These are phyloP conservation scores for Cerioporus squamosus DNA, from an alignment of 1,284 basidiomycete species.

Conservation along the genomic window DNA sequence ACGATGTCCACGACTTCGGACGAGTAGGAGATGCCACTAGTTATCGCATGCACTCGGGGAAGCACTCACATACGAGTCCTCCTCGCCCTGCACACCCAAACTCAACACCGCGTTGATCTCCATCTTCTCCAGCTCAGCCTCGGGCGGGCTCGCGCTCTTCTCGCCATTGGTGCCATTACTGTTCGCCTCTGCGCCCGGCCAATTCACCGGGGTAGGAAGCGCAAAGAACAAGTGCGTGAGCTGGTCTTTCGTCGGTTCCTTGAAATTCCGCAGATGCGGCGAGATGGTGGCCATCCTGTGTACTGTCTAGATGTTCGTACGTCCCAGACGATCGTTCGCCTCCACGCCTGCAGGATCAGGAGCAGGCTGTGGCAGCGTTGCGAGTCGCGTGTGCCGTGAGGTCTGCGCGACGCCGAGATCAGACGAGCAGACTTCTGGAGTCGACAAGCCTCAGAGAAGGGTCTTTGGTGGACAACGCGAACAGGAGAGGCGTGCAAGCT, in stretches of 20 bases:
- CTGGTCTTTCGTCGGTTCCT: constrained; percentile 89
- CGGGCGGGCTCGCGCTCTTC: constrained; percentile 22
- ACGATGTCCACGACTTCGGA: too few species aligned
- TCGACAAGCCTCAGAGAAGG: too few species aligned
- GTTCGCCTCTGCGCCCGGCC: constrained; percentile 7
- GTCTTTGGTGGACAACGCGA: too few species aligned
- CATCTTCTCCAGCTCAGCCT: constrained; percentile 67
- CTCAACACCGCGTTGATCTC: constrained; percentile 92
- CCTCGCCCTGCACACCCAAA: constrained; percentile 76
- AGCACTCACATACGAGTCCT: constrained; percentile 89
- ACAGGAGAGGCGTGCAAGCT: too few species aligned
- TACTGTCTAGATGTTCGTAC: neutral
- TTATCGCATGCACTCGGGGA: neutral
- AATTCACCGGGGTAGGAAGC: constrained; percentile 50
- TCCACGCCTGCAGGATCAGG: neutral
- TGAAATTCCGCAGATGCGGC: constrained; percentile 86
- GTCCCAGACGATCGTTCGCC: neutral
- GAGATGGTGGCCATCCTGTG: constrained; percentile 74
- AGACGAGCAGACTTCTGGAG: too few species aligned
- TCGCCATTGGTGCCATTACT: constrained; percentile 19
- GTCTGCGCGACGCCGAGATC: too few species aligned
- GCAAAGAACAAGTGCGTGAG: constrained; percentile 85
- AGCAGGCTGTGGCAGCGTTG: neutral
- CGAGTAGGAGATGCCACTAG: neutral
- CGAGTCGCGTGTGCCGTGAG: too few species aligned